Percentiles rank a stretch among this genome's conserved stretches.
Conservation (phyloP, 805 yeast genomes). For the Teunomyces tritomae region DNA sequence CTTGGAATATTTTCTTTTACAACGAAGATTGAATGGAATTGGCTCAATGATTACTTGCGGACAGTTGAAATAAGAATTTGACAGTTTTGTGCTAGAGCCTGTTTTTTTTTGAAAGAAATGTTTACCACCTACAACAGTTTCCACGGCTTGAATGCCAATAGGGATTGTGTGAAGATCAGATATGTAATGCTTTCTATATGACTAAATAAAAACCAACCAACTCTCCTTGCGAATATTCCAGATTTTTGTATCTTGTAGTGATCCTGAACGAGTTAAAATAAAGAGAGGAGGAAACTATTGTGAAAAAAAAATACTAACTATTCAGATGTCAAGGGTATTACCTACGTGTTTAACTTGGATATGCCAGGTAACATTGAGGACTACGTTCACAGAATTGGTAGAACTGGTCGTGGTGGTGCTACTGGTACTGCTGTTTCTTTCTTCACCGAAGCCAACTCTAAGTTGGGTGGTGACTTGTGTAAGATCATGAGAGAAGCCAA, state of each 20-base stretch:
- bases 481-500: slow-evolving; percentile 93
- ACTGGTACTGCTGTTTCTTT: slow-evolving; percentile 93
- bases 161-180: slow-evolving; percentile 3
- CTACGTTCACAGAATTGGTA: slow-evolving; percentile 97
- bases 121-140: neutral
- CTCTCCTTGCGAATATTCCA: slow-evolving; percentile 2
- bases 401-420: slow-evolving; percentile 99
- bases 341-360: slow-evolving; percentile 89
- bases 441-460: slow-evolving; percentile 84
- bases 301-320: slow-evolving; percentile 26
- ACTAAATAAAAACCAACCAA: slow-evolving; percentile 1
- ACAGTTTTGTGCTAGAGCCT: slow-evolving; percentile 4
- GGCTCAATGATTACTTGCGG: slow-evolving; percentile 3
- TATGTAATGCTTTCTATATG: slow-evolving; percentile 4
- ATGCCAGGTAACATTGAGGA: slow-evolving; percentile 99
- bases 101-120: slow-evolving; percentile 3
- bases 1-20: slow-evolving; percentile 3
- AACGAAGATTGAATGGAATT: slow-evolving; percentile 2
- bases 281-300: neutral
- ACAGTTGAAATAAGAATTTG: slow-evolving; percentile 1
- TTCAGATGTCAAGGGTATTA: slow-evolving; percentile 95
- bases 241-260: slow-evolving; percentile 1
- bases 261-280: slow-evolving; percentile 1
- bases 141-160: neutral
- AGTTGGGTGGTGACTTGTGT: slow-evolving; percentile 86